These are phyloP conservation scores for Purpureocillium lavendulum DNA, from an alignment of 2,329 filamentous ascomycete species.

Conservation along the genomic window DNA sequence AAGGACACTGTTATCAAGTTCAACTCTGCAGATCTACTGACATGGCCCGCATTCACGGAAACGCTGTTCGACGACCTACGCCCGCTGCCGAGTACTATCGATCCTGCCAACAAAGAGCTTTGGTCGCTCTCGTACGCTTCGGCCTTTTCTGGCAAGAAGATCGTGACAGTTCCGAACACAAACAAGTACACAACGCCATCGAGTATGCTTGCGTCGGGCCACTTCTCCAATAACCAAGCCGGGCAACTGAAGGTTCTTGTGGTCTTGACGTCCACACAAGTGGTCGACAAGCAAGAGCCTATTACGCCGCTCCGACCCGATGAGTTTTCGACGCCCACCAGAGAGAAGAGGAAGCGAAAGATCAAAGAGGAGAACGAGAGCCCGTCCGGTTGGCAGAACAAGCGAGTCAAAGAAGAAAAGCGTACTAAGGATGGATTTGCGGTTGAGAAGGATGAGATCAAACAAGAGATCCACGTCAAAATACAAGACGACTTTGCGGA, in stretches of 20 bases:
- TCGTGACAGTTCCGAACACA: too few species aligned
- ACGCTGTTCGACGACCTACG: too few species aligned
- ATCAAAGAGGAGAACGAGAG: background rate
- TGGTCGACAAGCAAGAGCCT: background rate
- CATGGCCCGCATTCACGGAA: too few species aligned
- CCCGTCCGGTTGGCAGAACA: background rate
- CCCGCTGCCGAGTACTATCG: too few species aligned
- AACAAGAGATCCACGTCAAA: background rate
- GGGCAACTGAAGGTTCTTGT: background rate
- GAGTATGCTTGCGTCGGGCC: too few species aligned
- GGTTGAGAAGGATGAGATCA: background rate
- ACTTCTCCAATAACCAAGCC: too few species aligned
- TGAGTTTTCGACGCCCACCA: background rate
- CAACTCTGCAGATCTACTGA: too few species aligned
- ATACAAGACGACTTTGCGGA: background rate
- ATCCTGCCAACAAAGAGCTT: too few species aligned
- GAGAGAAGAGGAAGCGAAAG: background rate
- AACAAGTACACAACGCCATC: too few species aligned
- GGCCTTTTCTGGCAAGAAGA: too few species aligned
- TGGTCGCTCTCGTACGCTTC: too few species aligned
- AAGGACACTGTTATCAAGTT: slow-evolving; percentile 5
- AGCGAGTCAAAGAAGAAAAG: background rate
- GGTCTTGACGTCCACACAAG: background rate
- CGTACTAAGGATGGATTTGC: too few species aligned
- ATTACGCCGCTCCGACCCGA: background rate